Evolutionary conservation across 75 land plant species (phyloP), one percentile per base, ranked within the genome.

Genomic region (Azolla pinnata): DNA sequence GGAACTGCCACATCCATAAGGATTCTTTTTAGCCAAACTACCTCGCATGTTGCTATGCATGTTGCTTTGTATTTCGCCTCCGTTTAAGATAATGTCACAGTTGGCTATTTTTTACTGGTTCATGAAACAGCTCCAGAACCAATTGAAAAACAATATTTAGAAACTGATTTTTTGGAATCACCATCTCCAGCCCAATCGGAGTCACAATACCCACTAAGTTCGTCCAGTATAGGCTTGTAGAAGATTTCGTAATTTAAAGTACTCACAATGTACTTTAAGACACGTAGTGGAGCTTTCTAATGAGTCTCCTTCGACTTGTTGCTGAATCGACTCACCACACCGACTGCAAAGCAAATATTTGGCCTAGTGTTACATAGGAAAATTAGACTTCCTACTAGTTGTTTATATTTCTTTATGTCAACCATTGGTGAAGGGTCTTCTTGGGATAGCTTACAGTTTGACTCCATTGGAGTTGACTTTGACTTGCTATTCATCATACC

Each of bases 161-260:
- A 38, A 38, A 14, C 42, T 38, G 20, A 35, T 16, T 48, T 45
- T 2, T 27, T 45, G 31, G 19, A 18, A 4, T 24, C n/a, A 4
- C 21, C 2, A 32, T 44, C 54, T 2, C 27, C 30, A 45, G 54
- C 64, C 21, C 21, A 46, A 29, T 61, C 54, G 29, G 53, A n/a
- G 31, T 61, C 64, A 46, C 29, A 45, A 38, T 47, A 61, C 18
- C 27, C 31, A 5, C 5, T 2, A 4, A 61, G 64, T 14, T 38
- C 14, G 7, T 8, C 14, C 7, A 8, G 12, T 38, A 38, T 8
- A 8, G 42, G 14, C 42, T 14, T 38, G 14, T 38, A 38, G 42
- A 14, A n/a, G n/a, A n/a, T n/a, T n/a, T n/a, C n/a, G n/a, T n/a
- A n/a, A n/a, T n/a, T n/a, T n/a, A n/a, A n/a, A n/a, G n/a, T n/a